Conservation (phyloP, 495 filamentous ascomycete species). For the Poronia punctata region DNA sequence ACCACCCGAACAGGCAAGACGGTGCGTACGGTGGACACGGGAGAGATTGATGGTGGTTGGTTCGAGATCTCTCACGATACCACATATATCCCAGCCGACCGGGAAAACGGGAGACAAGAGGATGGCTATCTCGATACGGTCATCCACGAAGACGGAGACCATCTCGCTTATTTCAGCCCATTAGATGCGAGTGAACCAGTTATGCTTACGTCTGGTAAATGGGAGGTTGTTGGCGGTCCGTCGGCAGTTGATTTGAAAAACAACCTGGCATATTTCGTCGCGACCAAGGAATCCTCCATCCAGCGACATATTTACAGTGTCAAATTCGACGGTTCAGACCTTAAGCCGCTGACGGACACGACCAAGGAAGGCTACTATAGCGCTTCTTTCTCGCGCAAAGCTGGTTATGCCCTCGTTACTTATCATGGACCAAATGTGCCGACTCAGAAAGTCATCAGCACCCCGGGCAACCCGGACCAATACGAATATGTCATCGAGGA, state of each 20-base stretch:
- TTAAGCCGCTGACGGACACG: conserved; percentile 67
- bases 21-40: conserved; percentile 69
- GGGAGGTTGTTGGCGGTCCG: conserved; percentile 88
- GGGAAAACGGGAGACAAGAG: conserved; percentile 62
- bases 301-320: conserved; percentile 89
- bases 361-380: conserved; percentile 75
- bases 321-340: conserved; percentile 64
- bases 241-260: conserved; percentile 78
- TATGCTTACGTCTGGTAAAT: conserved; percentile 79
- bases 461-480: conserved; percentile 55
- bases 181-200: conserved; percentile 72
- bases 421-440: conserved; percentile 83
- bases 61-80: conserved; percentile 90
- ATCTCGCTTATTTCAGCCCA: conserved; percentile 92
- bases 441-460: conserved; percentile 87
- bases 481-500: conserved; percentile 69
- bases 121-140: conserved; percentile 93
- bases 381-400: conserved; percentile 75
- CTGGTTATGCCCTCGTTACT: conserved; percentile 73
- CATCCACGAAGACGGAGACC: conserved; percentile 79
- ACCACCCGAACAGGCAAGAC: conserved; percentile 64
- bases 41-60: conserved; percentile 86
- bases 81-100: conserved; percentile 77
- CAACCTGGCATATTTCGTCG: conserved; percentile 84
- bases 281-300: conserved; percentile 78